Evolutionary conservation across 2,329 filamentous ascomycete species (phyloP), one percentile per base, ranked within the genome.

Genomic region (Colletotrichum destructivum): DNA sequence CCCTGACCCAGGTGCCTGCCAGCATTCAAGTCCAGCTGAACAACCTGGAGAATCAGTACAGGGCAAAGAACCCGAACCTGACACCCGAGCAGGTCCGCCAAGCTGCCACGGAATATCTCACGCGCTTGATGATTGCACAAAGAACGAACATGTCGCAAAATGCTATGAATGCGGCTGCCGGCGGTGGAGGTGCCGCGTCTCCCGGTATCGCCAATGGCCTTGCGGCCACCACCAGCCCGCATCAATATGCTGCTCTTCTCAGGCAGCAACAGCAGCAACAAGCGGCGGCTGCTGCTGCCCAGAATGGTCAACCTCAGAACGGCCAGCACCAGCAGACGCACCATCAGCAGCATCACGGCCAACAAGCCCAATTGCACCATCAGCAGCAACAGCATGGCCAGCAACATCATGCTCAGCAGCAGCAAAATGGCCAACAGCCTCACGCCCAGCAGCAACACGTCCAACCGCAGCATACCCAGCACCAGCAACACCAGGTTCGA

Each of bases 221-320:
- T 60, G 80, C 84, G 1, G 82, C 83, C 21, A 86, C 86, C 0
- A 83, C 84, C 1, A 88, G 86, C 68, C 88, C 88, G 38, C 88
- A 90, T 51, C 88, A 90, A 73, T 90, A 90, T 75, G 88, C 88
- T 1, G 88, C 89, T 67, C 81, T 90, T 44, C 83, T 90, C 11
- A 81, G 88, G 55, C 87, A 88, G 49, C 88, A 90, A 75, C 88
- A 90, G 73, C 87, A 89, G 72, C 82, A 84, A 69, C 80, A 81
- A 11, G 77, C 78, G 3, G 77, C 76, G 9, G 72, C 82, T 71
- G 81, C 81, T 13, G 79, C 79, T 12, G 76, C 76, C 0, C 66
- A 72, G 47, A 75, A 63, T 16, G 61, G 55, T 18, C 72, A 76
- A 35, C 69, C 63, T 46, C 76, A 74, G 4, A 78, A 79, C 23